Conservation (phyloP, 345 rosid species). For the Melaleuca quinquenervia region DNA sequence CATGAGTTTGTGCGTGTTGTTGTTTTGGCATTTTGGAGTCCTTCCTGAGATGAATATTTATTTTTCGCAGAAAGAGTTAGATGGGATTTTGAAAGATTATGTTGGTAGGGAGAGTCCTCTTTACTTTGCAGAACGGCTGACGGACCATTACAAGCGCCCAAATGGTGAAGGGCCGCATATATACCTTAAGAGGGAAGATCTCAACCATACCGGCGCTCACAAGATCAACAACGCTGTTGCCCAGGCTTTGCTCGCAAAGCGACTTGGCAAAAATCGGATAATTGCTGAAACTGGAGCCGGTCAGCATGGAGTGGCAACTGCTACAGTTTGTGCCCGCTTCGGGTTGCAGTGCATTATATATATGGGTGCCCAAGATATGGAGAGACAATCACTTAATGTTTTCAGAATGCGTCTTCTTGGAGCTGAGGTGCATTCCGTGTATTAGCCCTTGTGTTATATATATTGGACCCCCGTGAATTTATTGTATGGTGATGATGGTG, state of each 20-base stretch:
- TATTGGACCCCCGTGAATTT: neutral
- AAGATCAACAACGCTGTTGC: conserved; percentile 89
- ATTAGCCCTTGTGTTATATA: neutral
- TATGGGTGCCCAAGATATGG: conserved; percentile 98
- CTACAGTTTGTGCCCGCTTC: conserved; percentile 86
- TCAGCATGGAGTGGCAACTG: conserved; percentile 96
- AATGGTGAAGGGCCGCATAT: conserved; percentile 81
- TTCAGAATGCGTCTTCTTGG: conserved; percentile 92
- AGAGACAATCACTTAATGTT: conserved; percentile 84
- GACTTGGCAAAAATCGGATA: conserved; percentile 68
- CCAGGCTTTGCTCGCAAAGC: conserved; percentile 84
- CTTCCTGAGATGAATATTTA: neutral
- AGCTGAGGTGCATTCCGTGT: conserved; percentile 51
- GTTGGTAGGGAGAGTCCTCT: conserved; percentile 91
- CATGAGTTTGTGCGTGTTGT: neutral
- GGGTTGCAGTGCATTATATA: conserved; percentile 72
- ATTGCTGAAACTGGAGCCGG: conserved; percentile 97
- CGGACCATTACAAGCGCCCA: conserved; percentile 61
- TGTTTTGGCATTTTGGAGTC: neutral
- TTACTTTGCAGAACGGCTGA: conserved; percentile 82
- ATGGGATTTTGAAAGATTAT: conserved; percentile 76
- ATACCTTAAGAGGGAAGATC: conserved; percentile 93
- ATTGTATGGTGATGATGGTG: neutral
- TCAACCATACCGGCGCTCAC: conserved; percentile 92
- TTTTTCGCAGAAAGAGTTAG: conserved; percentile 49